phyloP scores from a whole-genome alignment of 2,329 filamentous ascomycete species.

The Didymella sp. region DNA sequence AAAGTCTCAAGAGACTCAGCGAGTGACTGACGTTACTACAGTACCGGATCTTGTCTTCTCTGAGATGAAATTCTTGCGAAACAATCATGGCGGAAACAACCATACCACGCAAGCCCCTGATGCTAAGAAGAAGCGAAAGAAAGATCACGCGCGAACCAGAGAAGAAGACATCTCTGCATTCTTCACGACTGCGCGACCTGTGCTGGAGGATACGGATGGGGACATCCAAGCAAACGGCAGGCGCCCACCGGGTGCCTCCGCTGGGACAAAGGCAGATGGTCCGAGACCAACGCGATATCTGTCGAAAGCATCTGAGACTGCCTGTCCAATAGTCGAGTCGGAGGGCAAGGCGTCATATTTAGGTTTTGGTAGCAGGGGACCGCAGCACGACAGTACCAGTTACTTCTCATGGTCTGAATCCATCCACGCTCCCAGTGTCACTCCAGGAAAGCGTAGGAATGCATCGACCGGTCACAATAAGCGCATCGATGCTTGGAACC shows the following conservation, averaged over 20 bases:
- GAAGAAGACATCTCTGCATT: slow-evolving; percentile 56
- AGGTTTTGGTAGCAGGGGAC: slow-evolving; percentile 48
- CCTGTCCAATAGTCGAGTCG: slow-evolving; percentile 42
- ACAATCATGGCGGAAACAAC: slow-evolving; percentile 40
- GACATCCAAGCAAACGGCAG: slow-evolving; percentile 28
- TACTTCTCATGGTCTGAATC: slow-evolving; percentile 55
- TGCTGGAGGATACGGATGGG: slow-evolving; percentile 32
- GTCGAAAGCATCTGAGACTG: slow-evolving; percentile 24
- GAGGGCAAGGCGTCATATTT: slow-evolving; percentile 46
- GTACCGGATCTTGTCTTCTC: slow-evolving; percentile 61
- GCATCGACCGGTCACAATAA: slow-evolving; percentile 15
- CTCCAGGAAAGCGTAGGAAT: slow-evolving; percentile 16
- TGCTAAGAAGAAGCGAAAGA: slow-evolving; percentile 43
- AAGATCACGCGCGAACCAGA: slow-evolving; percentile 39
- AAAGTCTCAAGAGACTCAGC: slow-evolving; percentile 16
- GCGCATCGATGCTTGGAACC: slow-evolving; percentile 20
- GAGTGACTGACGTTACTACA: slow-evolving; percentile 39
- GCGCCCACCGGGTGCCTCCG: background rate
- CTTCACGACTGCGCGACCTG: slow-evolving; percentile 47
- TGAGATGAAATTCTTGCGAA: slow-evolving; percentile 58
- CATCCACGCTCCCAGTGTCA: slow-evolving; percentile 28
- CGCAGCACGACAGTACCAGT: slow-evolving; percentile 40
- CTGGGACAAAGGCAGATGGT: slow-evolving; percentile 9
- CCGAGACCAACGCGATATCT: slow-evolving; percentile 15
- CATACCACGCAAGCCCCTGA: slow-evolving; percentile 30